phyloP scores from a whole-genome alignment of 2,329 filamentous ascomycete genomes.

The Colletotrichum sojae region DNA sequence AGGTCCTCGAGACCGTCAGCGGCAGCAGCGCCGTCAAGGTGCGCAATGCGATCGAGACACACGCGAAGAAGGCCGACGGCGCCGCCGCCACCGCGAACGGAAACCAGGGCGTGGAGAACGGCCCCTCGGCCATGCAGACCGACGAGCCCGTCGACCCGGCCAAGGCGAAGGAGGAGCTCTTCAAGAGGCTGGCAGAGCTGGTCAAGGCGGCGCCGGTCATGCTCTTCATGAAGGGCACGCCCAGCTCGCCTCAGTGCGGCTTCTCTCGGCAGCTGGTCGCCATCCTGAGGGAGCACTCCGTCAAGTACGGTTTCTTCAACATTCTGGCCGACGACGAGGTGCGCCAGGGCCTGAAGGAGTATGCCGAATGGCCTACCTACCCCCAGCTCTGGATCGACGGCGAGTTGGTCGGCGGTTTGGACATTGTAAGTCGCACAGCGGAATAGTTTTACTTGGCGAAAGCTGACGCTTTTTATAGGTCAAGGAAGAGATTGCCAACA shows the following conservation, averaged over 20 bases:
- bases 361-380: conserved; percentile 98
- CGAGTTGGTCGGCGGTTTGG: conserved; percentile 91
- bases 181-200: conserved; percentile 83
- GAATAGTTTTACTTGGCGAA: neutral
- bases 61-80: conserved; percentile 69
- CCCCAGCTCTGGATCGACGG: conserved; percentile 94
- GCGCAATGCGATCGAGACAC: conserved; percentile 85
- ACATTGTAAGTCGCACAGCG: conserved; percentile 80
- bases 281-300: conserved; percentile 87
- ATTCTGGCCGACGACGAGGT: conserved; percentile 98
- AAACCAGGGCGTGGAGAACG: conserved; percentile 43
- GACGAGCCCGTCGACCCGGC: conserved; percentile 54
- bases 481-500: conserved; percentile 90
- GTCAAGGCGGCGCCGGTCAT: conserved; percentile 97
- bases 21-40: conserved; percentile 92
- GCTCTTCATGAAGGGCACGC: conserved; percentile 99
- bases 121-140: conserved; percentile 38
- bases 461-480: conserved; percentile 67
- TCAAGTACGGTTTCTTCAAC: conserved; percentile 99
- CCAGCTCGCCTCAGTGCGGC: conserved; percentile 87
- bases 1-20: conserved; percentile 87
- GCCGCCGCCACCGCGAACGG: conserved; percentile 58
- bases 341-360: conserved; percentile 95
- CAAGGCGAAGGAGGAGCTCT: conserved; percentile 85
- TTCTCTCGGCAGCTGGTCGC: conserved; percentile 93